These are phyloP conservation scores for Paxillus ammoniavirescens DNA, from an alignment of 768 basidiomycete species.

Conservation along the genomic window DNA sequence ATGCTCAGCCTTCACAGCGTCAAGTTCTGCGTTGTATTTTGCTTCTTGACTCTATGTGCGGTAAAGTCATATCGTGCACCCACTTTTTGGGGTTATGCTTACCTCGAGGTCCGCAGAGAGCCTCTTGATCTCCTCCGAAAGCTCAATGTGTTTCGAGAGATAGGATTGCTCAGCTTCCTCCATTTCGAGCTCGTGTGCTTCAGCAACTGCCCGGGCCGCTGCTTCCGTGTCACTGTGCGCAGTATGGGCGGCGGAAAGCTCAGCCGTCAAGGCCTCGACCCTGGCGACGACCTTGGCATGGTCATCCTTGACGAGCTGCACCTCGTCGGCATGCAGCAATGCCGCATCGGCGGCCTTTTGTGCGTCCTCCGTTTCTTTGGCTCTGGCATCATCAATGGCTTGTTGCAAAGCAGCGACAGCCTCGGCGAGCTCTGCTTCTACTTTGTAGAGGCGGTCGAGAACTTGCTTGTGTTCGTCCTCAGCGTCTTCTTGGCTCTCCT, in stretches of 20 bases:
- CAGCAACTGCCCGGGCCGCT: constrained; percentile 43
- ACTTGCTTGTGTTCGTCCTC: constrained; percentile 57
- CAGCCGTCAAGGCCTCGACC: constrained; percentile 44
- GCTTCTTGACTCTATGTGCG: constrained; percentile 60
- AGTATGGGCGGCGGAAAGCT: constrained; percentile 43
- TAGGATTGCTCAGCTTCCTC: constrained; percentile 52
- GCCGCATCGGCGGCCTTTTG: constrained; percentile 40
- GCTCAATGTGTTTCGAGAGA: constrained; percentile 47
- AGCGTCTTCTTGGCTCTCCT: constrained; percentile 61
- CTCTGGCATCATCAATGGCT: constrained; percentile 44
- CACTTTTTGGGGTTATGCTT: constrained; percentile 12
- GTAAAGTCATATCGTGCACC: neutral
- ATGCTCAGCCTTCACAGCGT: constrained; percentile 65
- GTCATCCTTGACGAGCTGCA: constrained; percentile 44
- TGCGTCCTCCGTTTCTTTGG: constrained; percentile 46
- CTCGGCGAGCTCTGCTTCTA: constrained; percentile 55
- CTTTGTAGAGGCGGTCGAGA: constrained; percentile 42
- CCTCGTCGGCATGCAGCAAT: constrained; percentile 43
- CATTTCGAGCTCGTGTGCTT: constrained; percentile 47
- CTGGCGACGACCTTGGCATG: constrained; percentile 43
- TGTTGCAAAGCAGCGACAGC: constrained; percentile 47
- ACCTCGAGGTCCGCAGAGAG: constrained; percentile 69
- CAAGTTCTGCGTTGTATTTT: constrained; percentile 65
- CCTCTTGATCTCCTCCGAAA: constrained; percentile 53
- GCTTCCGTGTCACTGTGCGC: constrained; percentile 49